Evolutionary conservation across 495 filamentous ascomycete species (phyloP), one percentile per base, ranked within the genome.

Genomic region (Aspergillus bridgeri): DNA sequence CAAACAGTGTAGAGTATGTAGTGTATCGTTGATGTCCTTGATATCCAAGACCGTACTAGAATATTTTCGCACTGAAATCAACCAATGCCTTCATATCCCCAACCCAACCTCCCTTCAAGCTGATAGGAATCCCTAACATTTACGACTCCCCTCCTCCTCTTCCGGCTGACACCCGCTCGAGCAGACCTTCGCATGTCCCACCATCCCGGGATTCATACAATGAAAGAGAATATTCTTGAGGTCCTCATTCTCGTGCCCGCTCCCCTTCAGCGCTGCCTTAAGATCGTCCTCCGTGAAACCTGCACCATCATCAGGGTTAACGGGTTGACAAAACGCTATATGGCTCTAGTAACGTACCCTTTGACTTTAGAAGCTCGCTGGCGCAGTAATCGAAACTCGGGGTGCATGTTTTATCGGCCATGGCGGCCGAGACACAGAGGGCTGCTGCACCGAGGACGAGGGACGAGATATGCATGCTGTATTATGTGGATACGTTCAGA

Each of bases 361-460:
- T 73, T 3, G 63, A 63, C 15, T 66, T 63, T 33, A 71, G 64
- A 18, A 76, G 59, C 25, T 65, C 56, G 38, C 65, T 61, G 6
- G 71, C 66, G 58, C 73, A 76, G 57, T 75, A 76, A 48, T 76
- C 73, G 52, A 76, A 76, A 57, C 73, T 76, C 11, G 73, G 73
- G 0, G 69, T 72, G 56, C 73, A 76, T 9, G 67, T 62, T 58
- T 72, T 76, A 17, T 66, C 58, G 3, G 71, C 70, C 6, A 75
- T 25, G 29, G 62, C 63, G 20, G 65, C 61, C 21, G 65, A 57
- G 23, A 60, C 57, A n/a, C 73, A 53, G 2, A 53, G 15, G 17
- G 66, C 57, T 29, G 69, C 61, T 23, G 66, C 1, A 15, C 64
- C 51, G 20, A 75, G 50, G 21, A 71, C n/a, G 45, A 72, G 21